Evolutionary conservation across 805 yeast genomes (phyloP).

Genomic region (Ogataea trehaloabstinens): DNA sequence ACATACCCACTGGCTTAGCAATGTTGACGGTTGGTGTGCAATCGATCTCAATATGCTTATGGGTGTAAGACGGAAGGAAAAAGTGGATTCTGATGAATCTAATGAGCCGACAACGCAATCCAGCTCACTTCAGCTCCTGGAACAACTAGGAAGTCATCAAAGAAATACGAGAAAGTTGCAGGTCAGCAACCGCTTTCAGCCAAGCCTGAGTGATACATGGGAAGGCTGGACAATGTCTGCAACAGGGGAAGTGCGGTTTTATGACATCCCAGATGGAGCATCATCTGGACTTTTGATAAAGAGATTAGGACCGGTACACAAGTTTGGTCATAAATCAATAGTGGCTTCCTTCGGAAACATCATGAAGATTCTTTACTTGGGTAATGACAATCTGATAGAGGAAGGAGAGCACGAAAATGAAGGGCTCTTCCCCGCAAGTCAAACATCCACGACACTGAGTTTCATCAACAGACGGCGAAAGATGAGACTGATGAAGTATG

Average conservation of each 20-base stretch:
- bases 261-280: conserved; percentile 53
- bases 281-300: conserved; percentile 49
- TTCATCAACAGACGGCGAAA: conserved; percentile 37
- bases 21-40: conserved; percentile 75
- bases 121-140: conserved; percentile 13
- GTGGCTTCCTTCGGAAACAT: conserved; percentile 73
- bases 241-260: conserved; percentile 59
- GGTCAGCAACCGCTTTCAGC: conserved; percentile 18
- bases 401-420: conserved; percentile 49
- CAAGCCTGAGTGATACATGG: conserved; percentile 52
- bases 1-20: conserved; percentile 60
- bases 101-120: conserved; percentile 12
- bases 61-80: conserved; percentile 55
- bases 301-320: conserved; percentile 57
- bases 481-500: conserved; percentile 33
- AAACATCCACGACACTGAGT: conserved; percentile 28
- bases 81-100: conserved; percentile 23
- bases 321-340: conserved; percentile 76
- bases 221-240: conserved; percentile 79
- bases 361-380: conserved; percentile 70
- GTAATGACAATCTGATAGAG: conserved; percentile 69
- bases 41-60: conserved; percentile 75
- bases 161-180: conserved; percentile 5
- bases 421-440: conserved; percentile 32
- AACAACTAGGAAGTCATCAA: conserved; percentile 8